Base-by-base conservation (phyloP, 257 asterid species). In the Verbena officinalis region DNA sequence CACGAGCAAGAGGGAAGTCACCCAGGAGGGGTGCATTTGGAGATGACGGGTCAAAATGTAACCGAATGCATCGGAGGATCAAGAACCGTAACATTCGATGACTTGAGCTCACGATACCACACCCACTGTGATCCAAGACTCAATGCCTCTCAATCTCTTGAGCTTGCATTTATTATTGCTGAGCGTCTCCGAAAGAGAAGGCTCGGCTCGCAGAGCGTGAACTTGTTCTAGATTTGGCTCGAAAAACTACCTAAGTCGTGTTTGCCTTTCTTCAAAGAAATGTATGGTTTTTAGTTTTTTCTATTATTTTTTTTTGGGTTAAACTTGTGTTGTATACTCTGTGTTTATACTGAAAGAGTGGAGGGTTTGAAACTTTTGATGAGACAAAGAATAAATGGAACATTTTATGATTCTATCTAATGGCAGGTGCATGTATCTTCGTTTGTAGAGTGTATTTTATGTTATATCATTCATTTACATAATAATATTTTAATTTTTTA, bases 11-110 rank as follows among this genome's bases (percentile, higher is more conserved):
- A 89, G 73, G 96, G 96, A 45, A 89, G 96, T 56, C 78, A 84
- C 66, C 90, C 96, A 0, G 96, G 96, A 16, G 96, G 95, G 34
- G 84, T 89, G 9, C 96, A 89, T 68, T 54, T 89, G 59, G 96
- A 89, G 73, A 89, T 89, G 96, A 89, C 96, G 0, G 96, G 96
- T 23, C 96, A 89, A 73, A 86, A 89, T 46, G 96, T 89, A 38
- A 89, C 96, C 1, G 96, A 89, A 55, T 89, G 96, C 81, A 84
- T 89, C 0, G 96, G 96, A 21, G 96, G 95, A 62, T 89, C 96
- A 4, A 64, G 83, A 31, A 82, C 87, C 0, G 90, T 89, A 55
- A 89, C 96, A 9, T 86, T 86, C 17, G 96, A 89, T 36, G 96
- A 89, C 68, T 75, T 89, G 71, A 67, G 92, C 78, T 86, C 96